These are phyloP conservation scores for Pseudomonodictys pantanalensis DNA, from an alignment of 495 filamentous ascomycete genomes.

Conservation along the genomic window DNA sequence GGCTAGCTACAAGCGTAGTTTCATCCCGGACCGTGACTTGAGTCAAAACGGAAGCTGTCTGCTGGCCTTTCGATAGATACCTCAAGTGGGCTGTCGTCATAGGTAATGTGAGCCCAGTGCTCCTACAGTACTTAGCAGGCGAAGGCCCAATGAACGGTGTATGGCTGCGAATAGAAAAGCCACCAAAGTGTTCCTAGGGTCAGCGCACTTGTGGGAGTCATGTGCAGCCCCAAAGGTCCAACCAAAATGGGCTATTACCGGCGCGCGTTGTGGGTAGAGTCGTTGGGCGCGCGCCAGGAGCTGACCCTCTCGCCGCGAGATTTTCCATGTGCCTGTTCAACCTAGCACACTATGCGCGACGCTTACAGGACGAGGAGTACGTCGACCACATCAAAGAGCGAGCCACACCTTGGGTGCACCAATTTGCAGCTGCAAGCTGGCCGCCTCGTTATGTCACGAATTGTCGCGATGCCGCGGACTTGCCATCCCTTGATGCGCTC, in stretches of 20 bases:
- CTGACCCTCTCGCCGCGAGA: not conserved
- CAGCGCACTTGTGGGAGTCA: slow-evolving; percentile 11
- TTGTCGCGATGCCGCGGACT: not conserved
- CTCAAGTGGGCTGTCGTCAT: slow-evolving; percentile 1
- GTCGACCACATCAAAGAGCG: too few relatives aligned
- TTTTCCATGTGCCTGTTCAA: not conserved
- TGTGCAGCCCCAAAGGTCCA: slow-evolving; percentile 2
- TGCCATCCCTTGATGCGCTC: not conserved
- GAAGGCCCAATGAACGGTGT: not conserved
- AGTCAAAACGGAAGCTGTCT: not conserved
- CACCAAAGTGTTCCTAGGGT: slow-evolving; percentile 5
- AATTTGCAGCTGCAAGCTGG: too few relatives aligned
- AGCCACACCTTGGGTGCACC: too few relatives aligned
- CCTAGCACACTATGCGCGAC: too few relatives aligned
- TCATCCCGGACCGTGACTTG: not conserved
- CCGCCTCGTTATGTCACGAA: not conserved
- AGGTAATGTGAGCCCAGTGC: not conserved
- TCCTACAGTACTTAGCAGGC: not conserved
- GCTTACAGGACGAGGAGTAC: too few relatives aligned
- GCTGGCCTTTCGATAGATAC: not conserved
- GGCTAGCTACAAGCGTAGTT: not conserved
- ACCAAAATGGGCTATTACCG: slow-evolving; percentile 5
- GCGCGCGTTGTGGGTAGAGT: slow-evolving; percentile 19
- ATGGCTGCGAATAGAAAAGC: slow-evolving; percentile 9
- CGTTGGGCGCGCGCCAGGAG: not conserved